Evolutionary conservation across 208 protist genomes (phyloP), one percentile per base, ranked within the genome.

Genomic region (Acanthamoeba healyi): DNA sequence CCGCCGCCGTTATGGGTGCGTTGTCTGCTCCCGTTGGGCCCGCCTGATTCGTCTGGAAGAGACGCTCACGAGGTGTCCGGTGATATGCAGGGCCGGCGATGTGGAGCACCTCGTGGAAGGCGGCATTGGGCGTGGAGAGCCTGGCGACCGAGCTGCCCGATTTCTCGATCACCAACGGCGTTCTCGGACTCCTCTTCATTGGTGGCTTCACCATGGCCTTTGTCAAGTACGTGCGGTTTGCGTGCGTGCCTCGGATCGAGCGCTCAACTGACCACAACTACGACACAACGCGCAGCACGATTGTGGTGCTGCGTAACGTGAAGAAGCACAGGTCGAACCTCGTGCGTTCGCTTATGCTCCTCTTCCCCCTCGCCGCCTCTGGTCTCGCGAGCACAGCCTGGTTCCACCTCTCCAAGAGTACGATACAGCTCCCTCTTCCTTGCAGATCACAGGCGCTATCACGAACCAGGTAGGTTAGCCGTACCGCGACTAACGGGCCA

Each of bases 231-330:
- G 34, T n/a, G 34, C 29, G 9, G 3, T 54, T 42, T 89, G 19
- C 5, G 29, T n/a, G 14, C n/a, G 24, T 36, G 9, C 44, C 22
- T 87, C 44, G 34, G 44, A 12, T 49, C 9, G 44, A 49, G 4
- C 44, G 44, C 4, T 12, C 46, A 12, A 51, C 46, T 19, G 14
- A 51, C 44, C n/a, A n/a, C n/a, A n/a, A n/a, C n/a, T n/a, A n/a
- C n/a, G n/a, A 49, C 44, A 49, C 44, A 49, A 34, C 0, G 24
- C 22, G 32, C 49, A 89, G 81, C 38, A 65, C 51, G 51, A 17
- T 61, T 26, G 81, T 89, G 29, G 81, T 89, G n/a, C 54, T 89
- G 44, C 81, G 81, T 6, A 89, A 89, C 38, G 81, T 89, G 81
- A 89, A 89, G 81, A 56, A 89, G 81, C 49, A 89, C 34, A 65